Conservation (phyloP, 1,139 yeast genomes). For the Hansenula sp. region DNA sequence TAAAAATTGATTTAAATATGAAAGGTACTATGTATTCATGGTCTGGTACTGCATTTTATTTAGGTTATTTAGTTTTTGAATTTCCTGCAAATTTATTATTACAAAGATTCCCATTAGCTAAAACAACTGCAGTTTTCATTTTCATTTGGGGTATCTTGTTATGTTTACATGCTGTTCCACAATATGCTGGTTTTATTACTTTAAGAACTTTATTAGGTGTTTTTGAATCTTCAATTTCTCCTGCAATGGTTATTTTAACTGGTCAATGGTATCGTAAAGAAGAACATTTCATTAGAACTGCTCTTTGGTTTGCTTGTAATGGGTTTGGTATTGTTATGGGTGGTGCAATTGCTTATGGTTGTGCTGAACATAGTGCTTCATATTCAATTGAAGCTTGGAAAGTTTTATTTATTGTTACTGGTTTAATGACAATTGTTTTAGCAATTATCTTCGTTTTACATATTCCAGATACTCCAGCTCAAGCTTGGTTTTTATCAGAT, state of each 20-base stretch:
- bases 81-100: constrained; percentile 39
- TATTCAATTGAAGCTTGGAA: constrained; percentile 43
- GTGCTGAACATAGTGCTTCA: constrained; percentile 26
- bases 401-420: constrained; percentile 40
- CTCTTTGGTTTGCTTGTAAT: constrained; percentile 44
- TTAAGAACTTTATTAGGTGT: constrained; percentile 42
- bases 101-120: constrained; percentile 40
- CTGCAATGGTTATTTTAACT: constrained; percentile 49
- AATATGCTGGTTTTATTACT: constrained; percentile 36
- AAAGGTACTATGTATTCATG: constrained; percentile 48
- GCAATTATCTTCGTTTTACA: constrained; percentile 39
- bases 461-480: constrained; percentile 45
- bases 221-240: constrained; percentile 43
- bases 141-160: constrained; percentile 43
- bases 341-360: constrained; percentile 43
- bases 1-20: constrained; percentile 44
- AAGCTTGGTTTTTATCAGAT: constrained; percentile 44
- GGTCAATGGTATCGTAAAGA: constrained; percentile 48
- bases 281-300: constrained; percentile 45
- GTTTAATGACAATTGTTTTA: constrained; percentile 40
- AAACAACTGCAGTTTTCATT: constrained; percentile 32
- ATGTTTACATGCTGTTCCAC: constrained; percentile 38
- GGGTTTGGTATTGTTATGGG: constrained; percentile 37
- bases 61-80: constrained; percentile 47
- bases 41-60: constrained; percentile 53